Evolutionary conservation across 2,329 filamentous ascomycete genomes (phyloP), one percentile per base, ranked within the genome.

Genomic region (Talaromyces marneffei): DNA sequence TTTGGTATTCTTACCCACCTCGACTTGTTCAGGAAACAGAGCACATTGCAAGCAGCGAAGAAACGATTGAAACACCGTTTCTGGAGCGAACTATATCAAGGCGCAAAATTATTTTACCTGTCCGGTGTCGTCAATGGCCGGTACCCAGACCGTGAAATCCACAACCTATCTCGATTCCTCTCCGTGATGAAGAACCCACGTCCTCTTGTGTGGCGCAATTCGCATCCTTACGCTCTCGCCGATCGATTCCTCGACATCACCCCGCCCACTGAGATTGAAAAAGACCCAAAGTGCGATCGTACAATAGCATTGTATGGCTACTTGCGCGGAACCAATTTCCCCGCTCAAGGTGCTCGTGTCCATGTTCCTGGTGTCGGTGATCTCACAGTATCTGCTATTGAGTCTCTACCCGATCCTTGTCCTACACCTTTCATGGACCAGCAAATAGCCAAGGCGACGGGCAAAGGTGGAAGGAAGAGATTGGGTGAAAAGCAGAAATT

Each of bases 171-270:
- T 14, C 86, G 95, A 60, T 99, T 99, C 75, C 82, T 99, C 66
- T 96, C 91, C 20, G 92, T 99, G 66, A 99, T 99, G 95, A 99
- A 99, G 82, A 99, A 96, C 72, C 93, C 95, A 4, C 85, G 94
- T 62, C 94, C 94, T n/a, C 81, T 99, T 31, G 82, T 99, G 44
- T 99, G 94, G 93, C 85, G 95, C 63, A 99, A 99, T 74, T 89
- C 91, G 1, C 94, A 99, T 79, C 92, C 93, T 4, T 99, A 99
- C 74, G 87, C 91, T 62, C 81, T 99, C 59, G 90, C 94, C 62
- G 94, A 99, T 78, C 91, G 92, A 65, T 96, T 97, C 76, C 84
- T 96, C 68, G 94, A 99, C 74, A 87, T 99, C 58, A 99, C 94
- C 0, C 91, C 96, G 37, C 94, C 95, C 0, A 95, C 91, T 9